Evolutionary conservation across 257 asterid genomes (phyloP), one percentile per base, ranked within the genome.

Genomic region (Linaria vulgaris): DNA sequence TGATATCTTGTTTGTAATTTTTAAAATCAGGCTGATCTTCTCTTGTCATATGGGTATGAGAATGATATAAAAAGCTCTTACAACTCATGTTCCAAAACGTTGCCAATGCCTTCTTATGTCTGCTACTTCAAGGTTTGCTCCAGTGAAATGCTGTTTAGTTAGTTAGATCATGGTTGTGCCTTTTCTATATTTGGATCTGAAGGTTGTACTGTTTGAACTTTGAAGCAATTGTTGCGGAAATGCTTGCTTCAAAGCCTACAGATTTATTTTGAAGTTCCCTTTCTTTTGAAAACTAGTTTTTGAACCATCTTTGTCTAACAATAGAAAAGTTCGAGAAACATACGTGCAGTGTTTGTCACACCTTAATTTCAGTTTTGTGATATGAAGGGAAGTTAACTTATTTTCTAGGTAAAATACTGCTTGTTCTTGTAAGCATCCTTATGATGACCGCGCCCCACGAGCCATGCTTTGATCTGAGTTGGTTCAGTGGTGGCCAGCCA

Each of bases 51-150:
- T 66, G 96, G 97, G 59, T 92, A 89, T 64, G 99, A 85, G 82
- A 84, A 82, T 52, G 97, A 92, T 71, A 68, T 92, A 64, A 90
- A n/a, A 81, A 77, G 89, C 97, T 58, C 84, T 92, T 50, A 80
- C 87, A 52, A 68, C 82, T 72, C 84, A 88, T 72, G 79, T 86
- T 49, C 97, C 99, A 48, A 87, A 72, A 75, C 79, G 91, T 25
- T 92, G 99, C 69, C 99, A 92, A 65, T 90, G 97, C 78, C 94
- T 92, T 81, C 92, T 92, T 74, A 82, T 92, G 96, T 94, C 99
- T 72, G 99, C 99, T 64, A 90, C 99, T 46, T 85, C 97, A 51
- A 94, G 97, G 99, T 94, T 64, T 20, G 69, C 68, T 73, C 48
- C 56, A 45, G 46, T 21, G 27, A 30, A 54, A 38, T 27, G 59